These are phyloP conservation scores for Cercospora sp. DNA, from an alignment of 2,329 filamentous ascomycete species.

Conservation along the genomic window DNA sequence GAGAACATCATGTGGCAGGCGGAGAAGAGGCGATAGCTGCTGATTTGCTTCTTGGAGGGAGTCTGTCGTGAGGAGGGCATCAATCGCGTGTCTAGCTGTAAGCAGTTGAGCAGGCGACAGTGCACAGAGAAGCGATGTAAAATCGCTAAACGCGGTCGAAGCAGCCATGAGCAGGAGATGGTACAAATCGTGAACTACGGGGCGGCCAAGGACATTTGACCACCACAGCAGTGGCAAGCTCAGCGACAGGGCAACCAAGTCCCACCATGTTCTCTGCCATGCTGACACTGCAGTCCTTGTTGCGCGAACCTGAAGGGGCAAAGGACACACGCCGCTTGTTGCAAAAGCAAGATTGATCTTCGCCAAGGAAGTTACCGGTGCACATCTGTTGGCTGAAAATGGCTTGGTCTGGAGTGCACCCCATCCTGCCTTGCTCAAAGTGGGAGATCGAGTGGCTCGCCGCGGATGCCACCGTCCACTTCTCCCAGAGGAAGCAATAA, in stretches of 20 bases:
- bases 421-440: constrained; percentile 4
- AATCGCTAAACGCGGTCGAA: constrained; percentile 2
- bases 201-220: constrained; percentile 10
- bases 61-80: constrained; percentile 16
- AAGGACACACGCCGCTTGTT: constrained; percentile 11
- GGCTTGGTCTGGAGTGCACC: neutral
- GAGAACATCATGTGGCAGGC: constrained; percentile 16
- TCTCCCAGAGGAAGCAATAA: constrained; percentile 4
- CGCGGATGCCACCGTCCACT: neutral
- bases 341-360: constrained; percentile 14
- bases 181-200: neutral
- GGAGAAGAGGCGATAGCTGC: constrained; percentile 20
- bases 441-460: neutral
- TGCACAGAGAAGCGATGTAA: constrained; percentile 7
- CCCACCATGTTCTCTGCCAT: constrained; percentile 17
- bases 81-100: constrained; percentile 15
- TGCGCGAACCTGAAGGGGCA: constrained; percentile 17
- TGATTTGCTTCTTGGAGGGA: constrained; percentile 16
- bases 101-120: constrained; percentile 18
- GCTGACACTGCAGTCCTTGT: constrained; percentile 16
- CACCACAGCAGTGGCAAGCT: constrained; percentile 1
- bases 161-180: neutral
- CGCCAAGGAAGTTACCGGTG: constrained; percentile 13
- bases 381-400: neutral
- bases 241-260: constrained; percentile 14